These are phyloP conservation scores for Buddleja alternifolia DNA, from an alignment of 257 asterid genomes.

Conservation along the genomic window DNA sequence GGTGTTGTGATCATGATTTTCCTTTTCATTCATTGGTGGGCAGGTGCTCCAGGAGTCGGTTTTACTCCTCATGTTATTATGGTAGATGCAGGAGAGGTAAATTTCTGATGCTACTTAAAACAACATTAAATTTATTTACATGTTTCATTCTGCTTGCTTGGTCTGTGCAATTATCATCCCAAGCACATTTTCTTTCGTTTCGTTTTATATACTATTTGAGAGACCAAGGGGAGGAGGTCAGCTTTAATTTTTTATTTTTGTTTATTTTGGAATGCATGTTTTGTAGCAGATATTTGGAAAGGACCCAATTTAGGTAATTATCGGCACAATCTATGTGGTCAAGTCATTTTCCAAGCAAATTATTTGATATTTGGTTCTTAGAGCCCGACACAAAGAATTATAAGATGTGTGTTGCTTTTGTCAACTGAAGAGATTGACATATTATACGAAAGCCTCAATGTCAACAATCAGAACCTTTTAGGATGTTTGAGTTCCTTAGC, in stretches of 20 bases:
- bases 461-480: background rate
- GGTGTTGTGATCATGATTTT: constrained; percentile 19
- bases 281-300: background rate
- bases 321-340: background rate
- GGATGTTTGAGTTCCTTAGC: background rate
- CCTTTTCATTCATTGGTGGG: constrained; percentile 15
- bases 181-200: background rate
- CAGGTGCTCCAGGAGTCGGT: constrained; percentile 55
- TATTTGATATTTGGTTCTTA: background rate
- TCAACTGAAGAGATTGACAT: background rate
- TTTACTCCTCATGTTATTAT: constrained; percentile 53
- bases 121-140: background rate
- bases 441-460: background rate
- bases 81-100: constrained; percentile 49
- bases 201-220: background rate
- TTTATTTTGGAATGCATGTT: background rate
- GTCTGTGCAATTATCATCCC: background rate
- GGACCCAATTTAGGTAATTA: background rate
- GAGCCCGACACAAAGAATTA: background rate
- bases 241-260: background rate
- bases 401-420: background rate
- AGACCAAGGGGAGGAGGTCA: background rate
- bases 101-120: background rate
- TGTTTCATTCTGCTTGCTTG: background rate
- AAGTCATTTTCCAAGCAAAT: background rate